A percentile compares a stretch with the other conserved stretches of the same genome.
These are phyloP conservation scores for Somion occarium DNA, from an alignment of 1,284 basidiomycete genomes.

Conservation along the genomic window DNA sequence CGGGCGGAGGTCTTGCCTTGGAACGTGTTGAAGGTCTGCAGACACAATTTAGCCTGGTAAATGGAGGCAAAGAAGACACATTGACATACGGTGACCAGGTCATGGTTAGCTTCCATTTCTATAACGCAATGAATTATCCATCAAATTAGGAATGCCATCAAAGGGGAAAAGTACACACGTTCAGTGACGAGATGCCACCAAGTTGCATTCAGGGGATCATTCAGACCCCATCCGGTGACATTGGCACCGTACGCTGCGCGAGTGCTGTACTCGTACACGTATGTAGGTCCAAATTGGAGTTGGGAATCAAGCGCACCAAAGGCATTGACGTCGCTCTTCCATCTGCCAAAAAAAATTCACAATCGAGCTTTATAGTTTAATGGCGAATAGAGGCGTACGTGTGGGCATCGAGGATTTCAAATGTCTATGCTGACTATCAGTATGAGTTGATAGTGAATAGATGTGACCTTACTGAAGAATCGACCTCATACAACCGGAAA, in stretches of 20 bases:
- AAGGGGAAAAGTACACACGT: constrained; percentile 34
- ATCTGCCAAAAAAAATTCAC: constrained; percentile 33
- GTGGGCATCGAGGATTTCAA: constrained; percentile 69
- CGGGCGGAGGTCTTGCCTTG: constrained; percentile 67
- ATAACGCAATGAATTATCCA: constrained; percentile 4
- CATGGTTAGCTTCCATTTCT: constrained; percentile 61
- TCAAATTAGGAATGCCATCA: neutral
- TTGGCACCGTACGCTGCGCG: constrained; percentile 61
- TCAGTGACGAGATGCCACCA: constrained; percentile 84
- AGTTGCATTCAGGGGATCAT: constrained; percentile 75
- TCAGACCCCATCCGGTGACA: constrained; percentile 56
- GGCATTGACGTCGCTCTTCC: constrained; percentile 56
- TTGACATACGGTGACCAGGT: constrained; percentile 55
- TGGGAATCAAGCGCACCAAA: constrained; percentile 53
- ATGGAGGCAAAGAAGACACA: constrained; percentile 1
- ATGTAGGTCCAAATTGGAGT: constrained; percentile 58
- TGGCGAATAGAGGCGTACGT: constrained; percentile 42
- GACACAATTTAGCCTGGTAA: too few relatives aligned
- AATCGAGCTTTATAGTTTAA: neutral
- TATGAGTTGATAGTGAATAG: constrained; percentile 1
- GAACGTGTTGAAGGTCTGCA: constrained; percentile 60
- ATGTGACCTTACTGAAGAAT: constrained; percentile 50
- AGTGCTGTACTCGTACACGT: constrained; percentile 67
- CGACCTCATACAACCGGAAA: constrained; percentile 77
- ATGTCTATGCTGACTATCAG: constrained; percentile 43